A percentile compares a stretch with the other conserved stretches of the same genome.
phyloP scores from a whole-genome alignment of 257 asterid species.

The Scutellaria galericulata region DNA sequence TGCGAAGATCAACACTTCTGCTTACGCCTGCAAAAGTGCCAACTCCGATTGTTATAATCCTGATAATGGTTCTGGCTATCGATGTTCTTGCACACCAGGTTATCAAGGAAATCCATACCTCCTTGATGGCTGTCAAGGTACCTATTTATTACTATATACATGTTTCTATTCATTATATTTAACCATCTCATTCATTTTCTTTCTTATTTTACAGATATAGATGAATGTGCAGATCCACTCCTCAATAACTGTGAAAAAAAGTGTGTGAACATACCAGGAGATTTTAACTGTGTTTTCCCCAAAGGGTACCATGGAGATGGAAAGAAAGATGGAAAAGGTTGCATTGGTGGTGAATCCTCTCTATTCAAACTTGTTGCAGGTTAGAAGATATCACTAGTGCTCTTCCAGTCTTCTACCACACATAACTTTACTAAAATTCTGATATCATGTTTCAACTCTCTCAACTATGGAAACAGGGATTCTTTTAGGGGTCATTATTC shows the following conservation, averaged over 20 bases:
- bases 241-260: slow-evolving; percentile 29
- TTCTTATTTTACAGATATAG: slow-evolving; percentile 37
- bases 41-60: slow-evolving; percentile 34
- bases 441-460: too few species aligned
- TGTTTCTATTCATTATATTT: too few species aligned
- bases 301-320: slow-evolving; percentile 42
- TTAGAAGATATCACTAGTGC: background rate
- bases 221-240: slow-evolving; percentile 42
- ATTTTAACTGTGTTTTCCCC: slow-evolving; percentile 41
- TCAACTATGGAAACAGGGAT: slow-evolving; percentile 21
- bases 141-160: too few species aligned
- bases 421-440: too few species aligned
- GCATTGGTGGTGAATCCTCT: slow-evolving; percentile 30
- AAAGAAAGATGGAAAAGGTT: slow-evolving; percentile 28
- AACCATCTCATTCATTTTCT: background rate
- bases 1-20: background rate
- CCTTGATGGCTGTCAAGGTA: slow-evolving; percentile 45
- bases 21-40: slow-evolving; percentile 41
- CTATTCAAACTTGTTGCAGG: slow-evolving; percentile 34
- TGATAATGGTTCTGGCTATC: slow-evolving; percentile 41
- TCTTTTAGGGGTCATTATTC: slow-evolving; percentile 32
- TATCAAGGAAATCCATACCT: slow-evolving; percentile 56
- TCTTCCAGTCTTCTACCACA: background rate
- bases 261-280: slow-evolving; percentile 36
- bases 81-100: slow-evolving; percentile 46